These are phyloP conservation scores for Wickerhamiella qilinensis DNA, from an alignment of 805 yeast species.

Conservation along the genomic window DNA sequence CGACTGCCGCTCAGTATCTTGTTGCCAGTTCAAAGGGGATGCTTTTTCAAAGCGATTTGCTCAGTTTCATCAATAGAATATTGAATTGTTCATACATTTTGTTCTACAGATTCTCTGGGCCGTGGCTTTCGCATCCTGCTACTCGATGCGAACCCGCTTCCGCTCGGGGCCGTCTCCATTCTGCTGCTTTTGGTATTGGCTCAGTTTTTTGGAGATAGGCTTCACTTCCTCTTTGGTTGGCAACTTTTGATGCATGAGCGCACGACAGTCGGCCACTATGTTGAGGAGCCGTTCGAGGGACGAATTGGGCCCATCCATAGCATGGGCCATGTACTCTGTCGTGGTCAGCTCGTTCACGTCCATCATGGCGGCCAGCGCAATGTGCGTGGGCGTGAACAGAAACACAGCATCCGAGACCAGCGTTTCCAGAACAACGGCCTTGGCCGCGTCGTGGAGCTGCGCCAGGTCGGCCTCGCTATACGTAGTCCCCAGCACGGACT, in stretches of 20 bases:
- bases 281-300: constrained; percentile 12
- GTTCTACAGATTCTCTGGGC: too few relatives aligned
- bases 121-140: too few relatives aligned
- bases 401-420: constrained; percentile 63
- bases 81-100: too few relatives aligned
- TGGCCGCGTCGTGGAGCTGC: constrained; percentile 52
- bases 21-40: not conserved
- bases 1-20: not conserved
- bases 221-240: constrained; percentile 21
- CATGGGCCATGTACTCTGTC: constrained; percentile 47
- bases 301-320: constrained; percentile 22
- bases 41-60: not conserved
- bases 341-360: constrained; percentile 47
- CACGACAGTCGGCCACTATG: constrained; percentile 17
- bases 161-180: constrained; percentile 1
- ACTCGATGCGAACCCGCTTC: not conserved
- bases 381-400: constrained; percentile 83
- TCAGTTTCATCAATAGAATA: not conserved
- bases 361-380: constrained; percentile 75
- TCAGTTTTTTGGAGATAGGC: constrained; percentile 22
- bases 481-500: constrained; percentile 28
- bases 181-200: constrained; percentile 8
- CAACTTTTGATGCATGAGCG: constrained; percentile 10
- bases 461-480: constrained; percentile 43
- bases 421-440: constrained; percentile 47